A percentile compares a stretch with the other conserved stretches of the same genome.
Conservation (phyloP, 768 basidiomycete genomes). For the Boletus huronensis region DNA sequence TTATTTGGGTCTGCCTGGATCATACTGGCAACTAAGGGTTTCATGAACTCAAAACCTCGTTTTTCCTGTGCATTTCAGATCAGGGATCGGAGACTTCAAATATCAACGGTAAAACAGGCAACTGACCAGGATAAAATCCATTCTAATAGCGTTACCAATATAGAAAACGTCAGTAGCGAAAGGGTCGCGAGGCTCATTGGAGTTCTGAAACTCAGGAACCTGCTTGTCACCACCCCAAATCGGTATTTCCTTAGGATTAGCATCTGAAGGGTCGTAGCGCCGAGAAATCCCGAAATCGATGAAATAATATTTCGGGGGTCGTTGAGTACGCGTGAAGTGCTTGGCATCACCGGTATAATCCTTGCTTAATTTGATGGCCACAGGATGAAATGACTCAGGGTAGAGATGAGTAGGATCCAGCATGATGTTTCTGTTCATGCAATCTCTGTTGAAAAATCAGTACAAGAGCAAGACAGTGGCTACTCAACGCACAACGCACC, state of each 20-base stretch:
- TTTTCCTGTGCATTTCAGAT: neutral
- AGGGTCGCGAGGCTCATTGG: conserved; percentile 29
- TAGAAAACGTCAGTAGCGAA: conserved; percentile 45
- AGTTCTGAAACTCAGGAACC: conserved; percentile 37
- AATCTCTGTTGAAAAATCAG: conserved; percentile 19
- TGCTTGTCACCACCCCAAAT: conserved; percentile 41
- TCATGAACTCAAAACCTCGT: conserved; percentile 22
- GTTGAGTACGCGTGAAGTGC: neutral
- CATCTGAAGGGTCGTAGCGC: neutral
- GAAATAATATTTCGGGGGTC: neutral
- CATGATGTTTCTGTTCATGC: conserved; percentile 32
- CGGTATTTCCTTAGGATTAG: conserved; percentile 2
- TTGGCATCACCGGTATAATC: neutral
- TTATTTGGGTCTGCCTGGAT: conserved; percentile 18
- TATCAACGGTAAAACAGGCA: neutral
- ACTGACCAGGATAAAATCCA: conserved; percentile 31
- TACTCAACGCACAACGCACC: neutral
- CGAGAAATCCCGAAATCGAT: neutral
- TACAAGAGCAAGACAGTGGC: too few species aligned
- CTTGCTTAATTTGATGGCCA: neutral
- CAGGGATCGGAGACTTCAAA: too few species aligned
- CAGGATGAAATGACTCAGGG: conserved; percentile 28
- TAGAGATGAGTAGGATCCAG: conserved; percentile 27
- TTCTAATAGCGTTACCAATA: conserved; percentile 37
- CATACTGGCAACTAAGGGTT: conserved; percentile 19